Conservation (phyloP, 148 eudicot species). For the Rhododendron simsii region DNA sequence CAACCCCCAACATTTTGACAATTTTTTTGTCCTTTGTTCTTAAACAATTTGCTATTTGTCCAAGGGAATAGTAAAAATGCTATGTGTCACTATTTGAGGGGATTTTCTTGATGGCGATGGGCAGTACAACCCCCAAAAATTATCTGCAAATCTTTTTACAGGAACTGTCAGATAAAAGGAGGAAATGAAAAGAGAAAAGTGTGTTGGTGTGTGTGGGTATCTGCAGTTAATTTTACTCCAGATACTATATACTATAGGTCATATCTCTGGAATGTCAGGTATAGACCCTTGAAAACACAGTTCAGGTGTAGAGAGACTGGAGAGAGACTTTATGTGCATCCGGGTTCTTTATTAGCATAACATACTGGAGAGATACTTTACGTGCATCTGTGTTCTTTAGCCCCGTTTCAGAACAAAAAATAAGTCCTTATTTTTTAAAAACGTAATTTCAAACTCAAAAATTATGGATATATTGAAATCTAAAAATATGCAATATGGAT, state of each 20-base stretch:
- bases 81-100: background rate
- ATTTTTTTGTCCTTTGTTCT: background rate
- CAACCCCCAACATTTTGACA: background rate
- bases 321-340: conserved; percentile 2
- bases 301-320: background rate
- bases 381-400: no score
- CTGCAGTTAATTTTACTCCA: background rate
- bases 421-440: no score
- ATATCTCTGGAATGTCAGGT: conserved; percentile 12
- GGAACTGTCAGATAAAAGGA: conserved; percentile 10
- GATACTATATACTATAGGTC: background rate
- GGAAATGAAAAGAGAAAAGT: background rate
- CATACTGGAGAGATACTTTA: no score
- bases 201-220: background rate
- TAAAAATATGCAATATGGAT: no score
- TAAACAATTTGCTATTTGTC: background rate
- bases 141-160: conserved; percentile 12
- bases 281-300: conserved; percentile 11
- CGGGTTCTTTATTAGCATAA: conserved; percentile 2
- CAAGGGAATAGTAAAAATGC: background rate
- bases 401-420: no score
- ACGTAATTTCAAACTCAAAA: no score
- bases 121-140: conserved; percentile 2
- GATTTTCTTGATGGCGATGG: conserved; percentile 12
- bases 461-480: no score